Evolutionary conservation across 2,329 filamentous ascomycete species (phyloP), one percentile per base, ranked within the genome.

Genomic region (Lasiodiplodia hormozganensis): DNA sequence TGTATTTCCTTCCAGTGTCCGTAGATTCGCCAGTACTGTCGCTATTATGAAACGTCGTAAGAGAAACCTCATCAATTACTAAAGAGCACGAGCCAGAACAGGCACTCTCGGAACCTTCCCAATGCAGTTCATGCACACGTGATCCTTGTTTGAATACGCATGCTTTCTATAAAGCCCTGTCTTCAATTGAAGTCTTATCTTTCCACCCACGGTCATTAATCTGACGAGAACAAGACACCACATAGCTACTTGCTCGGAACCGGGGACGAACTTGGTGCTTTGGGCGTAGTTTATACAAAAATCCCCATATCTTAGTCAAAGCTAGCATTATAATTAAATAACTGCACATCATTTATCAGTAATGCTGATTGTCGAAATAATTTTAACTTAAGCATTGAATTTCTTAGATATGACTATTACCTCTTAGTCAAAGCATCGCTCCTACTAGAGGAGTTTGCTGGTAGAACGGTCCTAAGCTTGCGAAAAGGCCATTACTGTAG

Each of bases 371-470:
- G n/a, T n/a, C n/a, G n/a, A n/a, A n/a, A n/a, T n/a, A n/a, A n/a
- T n/a, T n/a, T n/a, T n/a, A n/a, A n/a, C n/a, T n/a, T n/a, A n/a
- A n/a, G n/a, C n/a, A n/a, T n/a, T n/a, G n/a, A n/a, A 18, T 18
- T 18, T 2, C 2, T 43, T 2, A 18, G 2, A 43, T 7, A 6
- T 18, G 16, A 5, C 18, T 18, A 7, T n/a, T 1, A 18, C 14
- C 2, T 7, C 7, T 2, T 7, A 2, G n/a, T 47, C 0, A 4
- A 47, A 47, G 16, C 7, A 1, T 7, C 0, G 6, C 5, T 47
- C 16, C 6, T 3, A 47, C 40, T 3, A 10, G 0, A 47, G 2
- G 2, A 21, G 40, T 47, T n/a, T 47, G 18, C 40, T 47, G 40
- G 40, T 47, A 47, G 40, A 6, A 47, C 40, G 18, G n/a, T 8